These are phyloP conservation scores for Talaromyces sp. DNA, from an alignment of 2,329 filamentous ascomycete species.

Conservation along the genomic window DNA sequence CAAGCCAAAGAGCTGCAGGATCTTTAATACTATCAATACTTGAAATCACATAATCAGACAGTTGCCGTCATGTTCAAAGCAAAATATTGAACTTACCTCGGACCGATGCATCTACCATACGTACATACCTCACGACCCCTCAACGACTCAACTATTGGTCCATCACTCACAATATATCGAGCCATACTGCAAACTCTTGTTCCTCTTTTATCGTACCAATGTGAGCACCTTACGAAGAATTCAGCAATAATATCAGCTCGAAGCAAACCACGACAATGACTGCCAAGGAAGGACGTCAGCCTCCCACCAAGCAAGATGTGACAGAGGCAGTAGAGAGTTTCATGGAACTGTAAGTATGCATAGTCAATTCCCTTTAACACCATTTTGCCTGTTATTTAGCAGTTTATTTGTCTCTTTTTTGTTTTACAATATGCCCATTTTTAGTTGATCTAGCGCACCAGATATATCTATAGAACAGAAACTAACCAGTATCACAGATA, in stretches of 20 bases:
- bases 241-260: neutral
- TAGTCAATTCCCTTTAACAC: too few species aligned
- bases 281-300: neutral
- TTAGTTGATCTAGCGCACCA: neutral
- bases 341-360: constrained; percentile 11
- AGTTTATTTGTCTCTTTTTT: neutral
- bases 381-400: neutral
- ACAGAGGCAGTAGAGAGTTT: constrained; percentile 12
- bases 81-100: neutral
- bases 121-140: neutral
- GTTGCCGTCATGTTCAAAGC: too few species aligned
- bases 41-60: too few species aligned
- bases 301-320: constrained; percentile 13
- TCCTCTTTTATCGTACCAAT: neutral
- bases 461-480: neutral
- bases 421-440: neutral
- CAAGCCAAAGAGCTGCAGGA: too few species aligned
- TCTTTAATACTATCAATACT: too few species aligned
- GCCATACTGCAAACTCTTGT: too few species aligned
- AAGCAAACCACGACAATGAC: neutral
- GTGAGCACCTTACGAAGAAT: neutral
- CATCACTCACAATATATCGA: neutral
- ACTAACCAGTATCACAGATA: neutral
- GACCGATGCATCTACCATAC: neutral
- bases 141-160: neutral